Percentiles rank a stretch among this genome's conserved stretches.
Conservation (phyloP, 2,329 filamentous ascomycete genomes). For the Fusarium palustre region DNA sequence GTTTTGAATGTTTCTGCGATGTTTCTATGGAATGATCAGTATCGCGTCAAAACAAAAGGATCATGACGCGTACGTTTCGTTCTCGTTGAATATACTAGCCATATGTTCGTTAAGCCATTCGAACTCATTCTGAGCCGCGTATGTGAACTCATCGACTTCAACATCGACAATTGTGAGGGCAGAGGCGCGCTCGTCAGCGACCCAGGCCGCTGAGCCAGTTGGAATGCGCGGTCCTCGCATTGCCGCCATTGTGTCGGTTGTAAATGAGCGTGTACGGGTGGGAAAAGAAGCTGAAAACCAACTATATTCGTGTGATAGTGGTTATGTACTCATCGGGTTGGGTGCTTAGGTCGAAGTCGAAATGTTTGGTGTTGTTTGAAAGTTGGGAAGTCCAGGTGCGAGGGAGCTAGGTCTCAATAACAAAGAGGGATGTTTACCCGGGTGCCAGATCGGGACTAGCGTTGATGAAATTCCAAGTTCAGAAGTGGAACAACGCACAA, state of each 20-base stretch:
- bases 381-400: conserved; percentile 36
- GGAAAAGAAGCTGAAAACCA: conserved; percentile 20
- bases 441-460: conserved; percentile 15
- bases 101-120: conserved; percentile 99
- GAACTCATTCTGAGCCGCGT: conserved; percentile 90
- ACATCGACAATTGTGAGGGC: conserved; percentile 79
- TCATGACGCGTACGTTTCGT: conserved; percentile 74
- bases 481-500: conserved; percentile 27
- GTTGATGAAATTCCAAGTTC: conserved; percentile 15
- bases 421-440: conserved; percentile 37
- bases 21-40: conserved; percentile 68
- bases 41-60: conserved; percentile 2
- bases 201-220: conserved; percentile 87
- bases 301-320: conserved; percentile 31
- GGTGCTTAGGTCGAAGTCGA: conserved; percentile 19
- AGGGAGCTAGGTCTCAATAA: conserved; percentile 37
- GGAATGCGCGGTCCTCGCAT: conserved; percentile 70
- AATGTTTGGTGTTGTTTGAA: conserved; percentile 33
- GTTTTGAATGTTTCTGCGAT: conserved; percentile 97
- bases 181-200: conserved; percentile 84
- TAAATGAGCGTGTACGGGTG: conserved; percentile 11
- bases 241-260: conserved; percentile 53
- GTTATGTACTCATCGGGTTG: conserved; percentile 44
- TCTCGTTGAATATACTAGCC: conserved; percentile 89
- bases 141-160: conserved; percentile 93